Base-by-base conservation (phyloP, 495 filamentous ascomycete genomes). In the Aspergillus conjunctus region DNA sequence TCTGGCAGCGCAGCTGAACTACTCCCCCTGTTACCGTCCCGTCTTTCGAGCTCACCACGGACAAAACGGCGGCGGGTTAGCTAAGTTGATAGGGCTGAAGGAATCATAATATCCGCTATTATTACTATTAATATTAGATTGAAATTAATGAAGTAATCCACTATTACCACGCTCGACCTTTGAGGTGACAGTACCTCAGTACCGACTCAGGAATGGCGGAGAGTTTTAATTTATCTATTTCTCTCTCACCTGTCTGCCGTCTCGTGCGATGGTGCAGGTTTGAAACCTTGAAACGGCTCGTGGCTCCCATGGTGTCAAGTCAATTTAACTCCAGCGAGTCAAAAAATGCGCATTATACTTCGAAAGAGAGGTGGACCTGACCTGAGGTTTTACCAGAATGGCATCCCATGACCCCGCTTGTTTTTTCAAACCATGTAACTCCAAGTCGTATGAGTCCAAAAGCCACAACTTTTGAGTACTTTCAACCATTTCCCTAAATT, bases 341-440 rank as follows among this genome's bases (percentile, higher is more conserved):
- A 39, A 3, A 9, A 39, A 39, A 7, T 11, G 37, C 37, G 9
- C 15, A 41, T 41, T 41, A 9, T 26, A 26, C 26, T 41, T 41
- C 37, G 15, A 41, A 41, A 41, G 37, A 41, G 5, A 14, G 37
- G 9, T 0, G 37, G 11, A n/a, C 11, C 12, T 11, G 37, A 41
- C 3, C 11, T 14, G 4, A 12, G 15, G 9, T 41, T 41, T 41
- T 41, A 41, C 37, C 37, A 41, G 37, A 12, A 41, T 41, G 18
- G 12, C 20, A 51, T 31, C 9, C 21, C 21, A 31, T 32, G 21
- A 32, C 11, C 21, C 21, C 49, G 21, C 49, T 17, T 30, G 21
- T 32, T 30, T 51, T 51, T 32, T 51, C 7, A 3, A 17, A 14
- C 49, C 20, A 51, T 51, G 49, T 51, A 51, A 51, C 49, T 21